Percentiles rank a stretch among this genome's conserved stretches.
These are phyloP conservation scores for Saccharomycopsis microspora DNA, from an alignment of 805 yeast species.

Conservation along the genomic window DNA sequence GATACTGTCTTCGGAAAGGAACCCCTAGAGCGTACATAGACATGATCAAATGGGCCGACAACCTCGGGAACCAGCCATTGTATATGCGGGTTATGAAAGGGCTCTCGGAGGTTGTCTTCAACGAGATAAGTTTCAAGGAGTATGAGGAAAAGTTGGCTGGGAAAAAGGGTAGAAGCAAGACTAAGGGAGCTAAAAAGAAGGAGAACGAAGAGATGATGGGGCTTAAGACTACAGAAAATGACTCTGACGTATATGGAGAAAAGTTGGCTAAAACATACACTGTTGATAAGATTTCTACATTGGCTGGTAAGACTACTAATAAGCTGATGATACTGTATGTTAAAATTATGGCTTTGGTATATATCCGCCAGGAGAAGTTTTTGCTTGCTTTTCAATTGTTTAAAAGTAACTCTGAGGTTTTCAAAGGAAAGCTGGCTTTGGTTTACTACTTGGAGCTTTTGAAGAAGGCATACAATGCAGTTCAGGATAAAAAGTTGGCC, in stretches of 20 bases:
- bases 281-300: background rate
- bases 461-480: background rate
- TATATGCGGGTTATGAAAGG: conserved; percentile 63
- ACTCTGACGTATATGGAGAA: conserved; percentile 12
- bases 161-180: conserved; percentile 10
- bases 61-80: conserved; percentile 55
- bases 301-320: conserved; percentile 2
- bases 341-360: conserved; percentile 10
- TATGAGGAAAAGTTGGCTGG: conserved; percentile 5
- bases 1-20: conserved; percentile 83
- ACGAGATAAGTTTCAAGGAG: conserved; percentile 17
- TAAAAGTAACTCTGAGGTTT: background rate
- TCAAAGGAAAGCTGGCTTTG: conserved; percentile 1
- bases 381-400: conserved; percentile 13
- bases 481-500: conserved; percentile 2
- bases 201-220: conserved; percentile 7
- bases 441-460: conserved; percentile 5
- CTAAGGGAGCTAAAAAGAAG: background rate
- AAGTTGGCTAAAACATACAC: background rate
- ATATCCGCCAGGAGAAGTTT: conserved; percentile 6
- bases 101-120: conserved; percentile 44
- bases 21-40: conserved; percentile 76
- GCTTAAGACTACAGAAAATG: conserved; percentile 8
- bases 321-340: conserved; percentile 4
- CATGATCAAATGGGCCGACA: conserved; percentile 76